Percentiles rank a stretch among this genome's conserved stretches.
Conservation (phyloP, 192 early-diverging fungal species). For the Chytriomyces hyalinus region DNA sequence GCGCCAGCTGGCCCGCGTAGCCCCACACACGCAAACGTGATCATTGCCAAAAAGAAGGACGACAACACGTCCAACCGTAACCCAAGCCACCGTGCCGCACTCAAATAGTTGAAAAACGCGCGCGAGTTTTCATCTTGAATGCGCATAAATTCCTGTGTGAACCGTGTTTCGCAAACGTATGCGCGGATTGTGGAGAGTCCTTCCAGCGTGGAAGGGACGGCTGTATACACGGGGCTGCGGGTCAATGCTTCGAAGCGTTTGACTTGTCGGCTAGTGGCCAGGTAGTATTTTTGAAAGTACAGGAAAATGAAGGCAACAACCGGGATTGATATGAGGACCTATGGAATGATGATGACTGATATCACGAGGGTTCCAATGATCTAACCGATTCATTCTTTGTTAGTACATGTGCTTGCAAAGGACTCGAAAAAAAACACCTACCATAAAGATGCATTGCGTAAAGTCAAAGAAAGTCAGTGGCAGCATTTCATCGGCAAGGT, state of each 20-base stretch:
- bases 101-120: conserved; percentile 57
- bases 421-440: background rate
- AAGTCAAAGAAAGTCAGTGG: conserved; percentile 60
- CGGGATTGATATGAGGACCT: conserved; percentile 59
- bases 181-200: conserved; percentile 74
- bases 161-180: conserved; percentile 60
- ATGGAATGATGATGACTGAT: conserved; percentile 64
- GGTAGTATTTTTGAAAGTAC: conserved; percentile 57
- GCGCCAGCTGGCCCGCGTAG: conserved; percentile 38
- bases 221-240: conserved; percentile 66
- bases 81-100: conserved; percentile 56
- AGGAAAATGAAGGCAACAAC: conserved; percentile 54
- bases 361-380: conserved; percentile 67
- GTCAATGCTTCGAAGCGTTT: conserved; percentile 74
- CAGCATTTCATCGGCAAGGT: conserved; percentile 66
- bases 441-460: conserved; percentile 65
- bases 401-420: background rate
- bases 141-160: conserved; percentile 57
- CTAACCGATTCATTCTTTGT: background rate
- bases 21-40: conserved; percentile 55
- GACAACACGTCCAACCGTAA: conserved; percentile 59
- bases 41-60: conserved; percentile 53
- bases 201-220: conserved; percentile 68
- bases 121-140: conserved; percentile 66
- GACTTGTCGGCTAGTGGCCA: conserved; percentile 64